Evolutionary conservation across 106 monocot species (phyloP), one percentile per base, ranked within the genome.

Genomic region (Dendrobium nobile): DNA sequence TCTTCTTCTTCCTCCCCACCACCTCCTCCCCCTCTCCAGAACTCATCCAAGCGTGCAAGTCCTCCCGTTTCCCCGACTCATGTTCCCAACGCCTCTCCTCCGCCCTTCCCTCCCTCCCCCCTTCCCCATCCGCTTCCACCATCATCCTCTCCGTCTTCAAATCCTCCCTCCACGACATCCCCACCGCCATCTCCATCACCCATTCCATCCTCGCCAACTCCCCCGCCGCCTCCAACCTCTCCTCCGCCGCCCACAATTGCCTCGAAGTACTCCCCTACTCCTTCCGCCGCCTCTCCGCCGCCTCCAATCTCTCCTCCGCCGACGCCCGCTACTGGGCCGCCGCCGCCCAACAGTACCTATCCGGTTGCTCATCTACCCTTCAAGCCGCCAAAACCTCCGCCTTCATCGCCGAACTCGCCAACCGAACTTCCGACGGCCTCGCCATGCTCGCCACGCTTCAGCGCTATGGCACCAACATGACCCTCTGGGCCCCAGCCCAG

Each of bases 311-410:
- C 51, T 37, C 22, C 68, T 41, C 79, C 58, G n/a, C 78, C 73
- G 81, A 82, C 82, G 81, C 87, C 41, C 72, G 84, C 24, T 82
- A 86, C 37, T 90, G 87, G 81, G 61, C 87, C 18, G 75, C 84
- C 72, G 89, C 95, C 24, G 90, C 87, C 65, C 77, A 91, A n/a
- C 85, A 89, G 41, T 92, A 95, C 82, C 90, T 89, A 82, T 89
- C 87, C 85, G 87, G 86, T 80, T 92, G 95, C 84, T 92, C 85
- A 85, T 87, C 86, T 59, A 89, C 85, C 3, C 89, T 89, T 77
- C 87, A 84, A 78, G 88, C 89, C 76, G 92, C 88, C 41, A 91
- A 95, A 54, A 79, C 79, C 73, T 86, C 89, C 28, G 55, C 73
- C 5, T 82, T 84, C 45, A 80, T 93, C 28, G 80, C 85, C 56